A percentile compares a stretch with the other conserved stretches of the same genome.
Evolutionary conservation across 805 yeast genomes (phyloP).

Genomic region (Diddensiella transvaalensis): DNA sequence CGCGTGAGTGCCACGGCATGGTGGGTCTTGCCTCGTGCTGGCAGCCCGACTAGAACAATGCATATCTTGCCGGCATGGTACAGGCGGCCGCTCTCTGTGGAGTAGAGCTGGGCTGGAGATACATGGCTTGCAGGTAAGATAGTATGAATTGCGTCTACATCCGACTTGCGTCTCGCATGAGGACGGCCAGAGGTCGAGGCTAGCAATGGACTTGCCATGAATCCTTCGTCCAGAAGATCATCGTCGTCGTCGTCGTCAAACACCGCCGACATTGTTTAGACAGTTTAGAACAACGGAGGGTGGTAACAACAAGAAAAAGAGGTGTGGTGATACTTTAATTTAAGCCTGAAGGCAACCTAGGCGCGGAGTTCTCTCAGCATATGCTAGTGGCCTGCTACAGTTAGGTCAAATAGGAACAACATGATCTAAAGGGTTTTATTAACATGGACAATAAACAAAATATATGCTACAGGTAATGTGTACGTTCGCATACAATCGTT

Average conservation of each 20-base stretch:
- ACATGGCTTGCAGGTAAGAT: slow-evolving; percentile 48
- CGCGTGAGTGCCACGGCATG: slow-evolving; percentile 87
- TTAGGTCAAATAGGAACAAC: too few species aligned
- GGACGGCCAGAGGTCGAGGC: not conserved
- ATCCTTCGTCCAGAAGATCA: slow-evolving; percentile 1
- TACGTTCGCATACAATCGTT: too few species aligned
- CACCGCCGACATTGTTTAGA: not conserved
- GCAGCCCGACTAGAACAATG: slow-evolving; percentile 84
- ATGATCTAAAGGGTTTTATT: too few species aligned
- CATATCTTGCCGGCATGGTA: slow-evolving; percentile 95
- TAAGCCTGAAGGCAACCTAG: too few species aligned
- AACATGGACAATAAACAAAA: too few species aligned
- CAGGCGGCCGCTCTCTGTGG: slow-evolving; percentile 86
- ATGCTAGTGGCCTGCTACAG: too few species aligned
- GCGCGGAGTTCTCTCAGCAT: too few species aligned
- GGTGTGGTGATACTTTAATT: too few species aligned
- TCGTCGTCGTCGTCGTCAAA: not conserved
- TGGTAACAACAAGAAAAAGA: too few species aligned
- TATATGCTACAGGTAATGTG: too few species aligned
- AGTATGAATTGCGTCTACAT: slow-evolving; percentile 24
- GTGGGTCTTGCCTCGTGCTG: slow-evolving; percentile 95
- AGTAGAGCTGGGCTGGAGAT: slow-evolving; percentile 89
- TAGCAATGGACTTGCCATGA: not conserved
- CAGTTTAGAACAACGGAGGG: too few species aligned
- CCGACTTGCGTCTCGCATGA: slow-evolving; percentile 19